phyloP scores from a whole-genome alignment of 169 alveolate genomes.

The Cyclospora cayetanensis region DNA sequence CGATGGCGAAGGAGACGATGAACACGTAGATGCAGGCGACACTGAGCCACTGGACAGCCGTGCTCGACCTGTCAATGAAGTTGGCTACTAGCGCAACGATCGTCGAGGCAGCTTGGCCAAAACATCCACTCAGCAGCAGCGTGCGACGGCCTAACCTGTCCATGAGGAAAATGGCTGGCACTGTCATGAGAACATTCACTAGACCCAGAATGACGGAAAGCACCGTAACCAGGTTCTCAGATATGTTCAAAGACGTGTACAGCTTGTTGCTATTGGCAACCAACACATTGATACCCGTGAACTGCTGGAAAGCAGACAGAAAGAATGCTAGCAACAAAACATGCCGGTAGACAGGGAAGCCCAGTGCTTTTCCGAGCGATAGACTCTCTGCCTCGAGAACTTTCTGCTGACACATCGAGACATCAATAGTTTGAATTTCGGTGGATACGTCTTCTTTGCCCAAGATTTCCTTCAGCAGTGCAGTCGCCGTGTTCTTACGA shows the following conservation, averaged over 20 bases:
- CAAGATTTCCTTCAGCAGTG: constrained; percentile 51
- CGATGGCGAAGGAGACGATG: constrained; percentile 85
- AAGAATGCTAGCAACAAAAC: constrained; percentile 81
- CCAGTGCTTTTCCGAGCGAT: constrained; percentile 59
- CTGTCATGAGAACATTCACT: constrained; percentile 80
- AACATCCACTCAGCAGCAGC: constrained; percentile 80
- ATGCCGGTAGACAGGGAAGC: constrained; percentile 74
- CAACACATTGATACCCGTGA: constrained; percentile 86
- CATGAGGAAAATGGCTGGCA: constrained; percentile 78
- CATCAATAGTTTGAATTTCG: constrained; percentile 56
- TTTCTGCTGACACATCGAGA: constrained; percentile 31
- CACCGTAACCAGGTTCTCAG: constrained; percentile 69
- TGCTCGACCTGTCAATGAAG: constrained; percentile 25
- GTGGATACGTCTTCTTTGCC: constrained; percentile 49
- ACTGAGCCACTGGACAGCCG: constrained; percentile 56
- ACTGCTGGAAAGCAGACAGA: constrained; percentile 84
- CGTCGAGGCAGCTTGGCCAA: constrained; percentile 76
- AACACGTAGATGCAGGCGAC: constrained; percentile 78
- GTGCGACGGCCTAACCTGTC: constrained; percentile 86
- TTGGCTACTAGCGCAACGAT: constrained; percentile 63
- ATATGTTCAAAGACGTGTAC: constrained; percentile 74
- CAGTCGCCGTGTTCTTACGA: constrained; percentile 43
- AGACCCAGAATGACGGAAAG: constrained; percentile 76
- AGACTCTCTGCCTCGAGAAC: constrained; percentile 34
- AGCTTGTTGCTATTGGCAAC: constrained; percentile 85